Evolutionary conservation across 257 asterid species (phyloP).

Genomic region (Buddleja alternifolia): DNA sequence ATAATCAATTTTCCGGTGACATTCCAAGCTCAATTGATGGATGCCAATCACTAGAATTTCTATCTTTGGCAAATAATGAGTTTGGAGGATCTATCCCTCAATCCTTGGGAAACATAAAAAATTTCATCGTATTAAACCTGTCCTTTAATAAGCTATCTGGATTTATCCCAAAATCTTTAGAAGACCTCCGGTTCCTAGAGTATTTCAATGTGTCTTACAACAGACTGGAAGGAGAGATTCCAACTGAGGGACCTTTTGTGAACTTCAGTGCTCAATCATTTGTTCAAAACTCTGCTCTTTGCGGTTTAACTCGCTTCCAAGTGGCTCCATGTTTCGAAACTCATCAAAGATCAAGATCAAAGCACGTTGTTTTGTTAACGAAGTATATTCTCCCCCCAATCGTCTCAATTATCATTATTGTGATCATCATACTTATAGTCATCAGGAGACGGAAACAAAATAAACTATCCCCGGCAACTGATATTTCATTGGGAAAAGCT

Average conservation of each 20-base stretch:
- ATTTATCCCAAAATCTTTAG: constrained; percentile 32
- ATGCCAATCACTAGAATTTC: neutral
- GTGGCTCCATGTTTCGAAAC: constrained; percentile 19
- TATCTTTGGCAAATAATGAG: constrained; percentile 32
- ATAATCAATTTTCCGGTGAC: constrained; percentile 29
- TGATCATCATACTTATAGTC: neutral
- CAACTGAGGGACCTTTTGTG: constrained; percentile 26
- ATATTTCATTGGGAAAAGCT: neutral
- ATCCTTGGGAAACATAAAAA: constrained; percentile 25
- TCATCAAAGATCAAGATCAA: neutral
- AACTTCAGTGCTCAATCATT: constrained; percentile 41
- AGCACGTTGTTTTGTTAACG: neutral
- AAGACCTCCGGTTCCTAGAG: constrained; percentile 12
- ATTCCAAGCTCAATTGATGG: constrained; percentile 31
- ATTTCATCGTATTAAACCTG: constrained; percentile 34
- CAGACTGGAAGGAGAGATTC: constrained; percentile 38
- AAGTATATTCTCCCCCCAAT: constrained; percentile 13
- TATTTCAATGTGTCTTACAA: constrained; percentile 36
- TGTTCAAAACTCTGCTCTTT: constrained; percentile 25
- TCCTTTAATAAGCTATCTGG: constrained; percentile 34
- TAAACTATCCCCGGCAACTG: neutral
- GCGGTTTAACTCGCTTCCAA: constrained; percentile 30
- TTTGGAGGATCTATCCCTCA: constrained; percentile 36
- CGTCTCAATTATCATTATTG: neutral
- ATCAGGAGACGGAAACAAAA: constrained; percentile 8